Percentiles rank a stretch among this genome's conserved stretches.
phyloP scores from a whole-genome alignment of 768 basidiomycete genomes.

The Suillus fuscotomentosus region DNA sequence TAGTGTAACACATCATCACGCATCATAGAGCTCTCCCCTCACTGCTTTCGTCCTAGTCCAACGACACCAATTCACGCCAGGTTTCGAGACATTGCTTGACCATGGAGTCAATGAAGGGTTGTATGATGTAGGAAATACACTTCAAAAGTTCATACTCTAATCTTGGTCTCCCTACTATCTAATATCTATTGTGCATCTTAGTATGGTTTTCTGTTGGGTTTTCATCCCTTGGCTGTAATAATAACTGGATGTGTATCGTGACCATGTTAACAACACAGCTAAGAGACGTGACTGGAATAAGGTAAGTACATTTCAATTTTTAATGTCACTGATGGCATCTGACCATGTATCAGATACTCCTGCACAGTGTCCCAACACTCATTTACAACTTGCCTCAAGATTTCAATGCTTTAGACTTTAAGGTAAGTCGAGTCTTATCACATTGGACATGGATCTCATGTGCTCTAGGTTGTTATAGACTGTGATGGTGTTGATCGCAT shows the following conservation, averaged over 20 bases:
- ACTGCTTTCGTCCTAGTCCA: too few species aligned
- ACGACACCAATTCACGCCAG: too few species aligned
- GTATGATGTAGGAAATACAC: slow-evolving; percentile 27
- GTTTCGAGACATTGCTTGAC: too few species aligned
- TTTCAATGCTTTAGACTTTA: slow-evolving; percentile 32
- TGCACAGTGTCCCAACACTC: slow-evolving; percentile 36
- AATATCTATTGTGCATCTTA: slow-evolving; percentile 13
- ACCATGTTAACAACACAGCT: too few species aligned
- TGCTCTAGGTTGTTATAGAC: slow-evolving; percentile 20
- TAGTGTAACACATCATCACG: too few species aligned
- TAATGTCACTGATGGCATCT: slow-evolving; percentile 16
- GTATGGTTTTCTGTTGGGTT: slow-evolving; percentile 7
- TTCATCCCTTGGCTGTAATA: too few species aligned
- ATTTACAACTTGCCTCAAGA: slow-evolving; percentile 30
- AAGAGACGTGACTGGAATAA: too few species aligned
- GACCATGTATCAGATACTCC: slow-evolving; percentile 22
- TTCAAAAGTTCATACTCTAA: slow-evolving; percentile 23
- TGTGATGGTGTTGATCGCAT: too few species aligned
- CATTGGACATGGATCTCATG: neutral
- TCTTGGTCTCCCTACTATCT: neutral
- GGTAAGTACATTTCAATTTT: neutral
- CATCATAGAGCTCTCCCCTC: too few species aligned
- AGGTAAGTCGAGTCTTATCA: slow-evolving; percentile 20
- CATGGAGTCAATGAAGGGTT: too few species aligned
- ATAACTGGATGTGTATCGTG: too few species aligned